Evolutionary conservation across 2,329 filamentous ascomycete species (phyloP).

Genomic region (Aspergillus neotritici): DNA sequence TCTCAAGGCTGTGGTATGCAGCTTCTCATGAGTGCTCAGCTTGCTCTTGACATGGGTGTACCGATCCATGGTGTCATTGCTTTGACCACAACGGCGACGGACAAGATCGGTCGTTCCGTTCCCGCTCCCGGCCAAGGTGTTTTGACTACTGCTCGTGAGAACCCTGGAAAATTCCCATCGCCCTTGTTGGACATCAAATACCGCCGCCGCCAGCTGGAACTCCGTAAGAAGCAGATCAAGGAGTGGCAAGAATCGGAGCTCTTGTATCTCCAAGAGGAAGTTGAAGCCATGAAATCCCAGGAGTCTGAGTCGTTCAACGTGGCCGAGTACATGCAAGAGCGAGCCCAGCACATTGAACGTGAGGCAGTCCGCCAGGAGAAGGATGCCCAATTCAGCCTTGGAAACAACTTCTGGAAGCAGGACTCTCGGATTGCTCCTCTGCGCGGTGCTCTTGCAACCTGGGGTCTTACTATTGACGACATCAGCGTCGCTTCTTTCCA

Average conservation of each 20-base stretch:
- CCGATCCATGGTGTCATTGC: slow-evolving; percentile 94
- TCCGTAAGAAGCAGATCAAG: slow-evolving; percentile 89
- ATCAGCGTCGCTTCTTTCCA: slow-evolving; percentile 96
- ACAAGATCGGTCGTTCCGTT: slow-evolving; percentile 98
- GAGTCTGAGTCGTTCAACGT: slow-evolving; percentile 66
- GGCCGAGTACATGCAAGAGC: slow-evolving; percentile 78
- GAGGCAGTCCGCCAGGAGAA: slow-evolving; percentile 88
- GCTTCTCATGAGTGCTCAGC: slow-evolving; percentile 94
- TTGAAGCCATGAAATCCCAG: slow-evolving; percentile 82
- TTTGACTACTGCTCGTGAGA: slow-evolving; percentile 88
- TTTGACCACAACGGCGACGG: slow-evolving; percentile 89
- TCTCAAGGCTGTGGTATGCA: slow-evolving; percentile 98
- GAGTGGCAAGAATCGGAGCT: slow-evolving; percentile 95
- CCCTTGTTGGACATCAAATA: slow-evolving; percentile 97
- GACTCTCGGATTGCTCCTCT: slow-evolving; percentile 90
- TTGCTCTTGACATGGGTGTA: slow-evolving; percentile 96
- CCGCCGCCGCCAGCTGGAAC: slow-evolving; percentile 87
- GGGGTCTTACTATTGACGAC: slow-evolving; percentile 96
- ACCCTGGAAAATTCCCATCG: slow-evolving; percentile 85
- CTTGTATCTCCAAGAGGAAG: slow-evolving; percentile 86
- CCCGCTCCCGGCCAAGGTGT: slow-evolving; percentile 96
- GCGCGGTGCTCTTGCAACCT: slow-evolving; percentile 90
- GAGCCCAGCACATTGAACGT: slow-evolving; percentile 76
- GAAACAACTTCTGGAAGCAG: slow-evolving; percentile 99
- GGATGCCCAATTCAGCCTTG: slow-evolving; percentile 84